Conservation (phyloP, 2,329 filamentous ascomycete species). For the Curvularia lunata region DNA sequence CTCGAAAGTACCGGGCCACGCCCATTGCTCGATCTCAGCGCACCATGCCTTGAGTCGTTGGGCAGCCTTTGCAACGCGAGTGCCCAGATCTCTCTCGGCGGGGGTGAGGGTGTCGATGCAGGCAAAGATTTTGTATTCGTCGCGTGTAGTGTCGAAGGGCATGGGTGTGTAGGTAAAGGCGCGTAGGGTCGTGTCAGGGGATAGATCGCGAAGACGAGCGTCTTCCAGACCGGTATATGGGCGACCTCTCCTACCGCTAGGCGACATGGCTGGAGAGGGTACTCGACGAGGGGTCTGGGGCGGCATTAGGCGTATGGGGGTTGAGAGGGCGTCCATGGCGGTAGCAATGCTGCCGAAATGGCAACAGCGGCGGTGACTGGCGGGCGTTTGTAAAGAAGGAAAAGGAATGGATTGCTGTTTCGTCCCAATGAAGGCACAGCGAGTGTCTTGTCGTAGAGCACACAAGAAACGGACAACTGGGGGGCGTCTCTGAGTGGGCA, state of each 20-base stretch:
- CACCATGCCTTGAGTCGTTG: conserved; percentile 76
- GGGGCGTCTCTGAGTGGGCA: conserved; percentile 17
- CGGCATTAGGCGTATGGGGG: conserved; percentile 40
- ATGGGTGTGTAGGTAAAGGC: conserved; percentile 53
- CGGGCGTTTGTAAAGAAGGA: conserved; percentile 25
- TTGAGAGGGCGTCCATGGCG: conserved; percentile 39
- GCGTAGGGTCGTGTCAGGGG: conserved; percentile 52
- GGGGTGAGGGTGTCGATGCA: conserved; percentile 69
- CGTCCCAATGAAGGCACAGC: conserved; percentile 12
- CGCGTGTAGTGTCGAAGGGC: conserved; percentile 51
- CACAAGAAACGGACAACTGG: neutral
- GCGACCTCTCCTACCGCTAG: conserved; percentile 37
- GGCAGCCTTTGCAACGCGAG: conserved; percentile 72
- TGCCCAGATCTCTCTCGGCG: conserved; percentile 73
- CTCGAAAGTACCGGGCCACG: conserved; percentile 61
- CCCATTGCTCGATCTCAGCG: conserved; percentile 70
- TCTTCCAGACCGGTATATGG: conserved; percentile 39
- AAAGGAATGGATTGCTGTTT: conserved; percentile 25
- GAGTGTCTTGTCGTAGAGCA: conserved; percentile 7
- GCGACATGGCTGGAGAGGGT: conserved; percentile 46
- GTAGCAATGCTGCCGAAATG: neutral
- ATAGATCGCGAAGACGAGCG: conserved; percentile 43
- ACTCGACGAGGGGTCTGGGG: conserved; percentile 41
- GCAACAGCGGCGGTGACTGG: neutral
- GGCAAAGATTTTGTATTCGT: conserved; percentile 50